Evolutionary conservation across 2,329 filamentous ascomycete genomes (phyloP).

Genomic region (Trichoderma sp.): DNA sequence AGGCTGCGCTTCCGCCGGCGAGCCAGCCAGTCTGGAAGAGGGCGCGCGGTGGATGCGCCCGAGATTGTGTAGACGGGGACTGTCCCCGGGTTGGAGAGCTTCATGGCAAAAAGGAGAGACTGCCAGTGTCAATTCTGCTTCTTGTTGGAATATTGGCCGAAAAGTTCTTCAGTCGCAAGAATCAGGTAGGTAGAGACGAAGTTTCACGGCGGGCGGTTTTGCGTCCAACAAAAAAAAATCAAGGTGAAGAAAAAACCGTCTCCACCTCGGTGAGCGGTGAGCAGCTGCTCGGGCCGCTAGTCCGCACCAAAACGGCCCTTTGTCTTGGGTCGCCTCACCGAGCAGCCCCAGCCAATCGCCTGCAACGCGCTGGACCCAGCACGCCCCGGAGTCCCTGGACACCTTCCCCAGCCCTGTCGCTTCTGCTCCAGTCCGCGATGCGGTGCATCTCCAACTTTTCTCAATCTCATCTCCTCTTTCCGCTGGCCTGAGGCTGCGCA

Average conservation of each 20-base stretch:
- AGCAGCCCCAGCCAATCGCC: conserved; percentile 25
- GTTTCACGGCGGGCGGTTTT: not conserved
- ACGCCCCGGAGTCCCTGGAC: conserved; percentile 28
- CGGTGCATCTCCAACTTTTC: conserved; percentile 22
- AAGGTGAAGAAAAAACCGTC: conserved; percentile 30
- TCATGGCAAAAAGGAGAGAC: conserved; percentile 56
- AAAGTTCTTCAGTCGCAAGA: conserved; percentile 10
- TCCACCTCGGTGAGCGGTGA: conserved; percentile 28
- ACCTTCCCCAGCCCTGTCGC: conserved; percentile 25
- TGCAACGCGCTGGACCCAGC: conserved; percentile 29
- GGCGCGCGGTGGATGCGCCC: conserved; percentile 82
- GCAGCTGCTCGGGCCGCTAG: not conserved
- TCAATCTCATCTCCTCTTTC: conserved; percentile 8
- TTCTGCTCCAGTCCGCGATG: conserved; percentile 22
- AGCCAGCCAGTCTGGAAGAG: conserved; percentile 93
- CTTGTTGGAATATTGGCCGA: not conserved
- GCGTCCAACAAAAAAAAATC: conserved; percentile 28
- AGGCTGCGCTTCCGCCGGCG: conserved; percentile 85
- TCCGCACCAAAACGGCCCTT: conserved; percentile 23
- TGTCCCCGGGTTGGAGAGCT: conserved; percentile 77
- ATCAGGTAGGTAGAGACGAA: not conserved
- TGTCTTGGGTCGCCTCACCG: conserved; percentile 28
- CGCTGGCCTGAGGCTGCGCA: conserved; percentile 13
- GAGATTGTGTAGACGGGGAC: conserved; percentile 95
- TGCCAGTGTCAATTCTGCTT: not conserved